Evolutionary conservation across 768 basidiomycete genomes (phyloP).

Genomic region (Amyloporia xantha): DNA sequence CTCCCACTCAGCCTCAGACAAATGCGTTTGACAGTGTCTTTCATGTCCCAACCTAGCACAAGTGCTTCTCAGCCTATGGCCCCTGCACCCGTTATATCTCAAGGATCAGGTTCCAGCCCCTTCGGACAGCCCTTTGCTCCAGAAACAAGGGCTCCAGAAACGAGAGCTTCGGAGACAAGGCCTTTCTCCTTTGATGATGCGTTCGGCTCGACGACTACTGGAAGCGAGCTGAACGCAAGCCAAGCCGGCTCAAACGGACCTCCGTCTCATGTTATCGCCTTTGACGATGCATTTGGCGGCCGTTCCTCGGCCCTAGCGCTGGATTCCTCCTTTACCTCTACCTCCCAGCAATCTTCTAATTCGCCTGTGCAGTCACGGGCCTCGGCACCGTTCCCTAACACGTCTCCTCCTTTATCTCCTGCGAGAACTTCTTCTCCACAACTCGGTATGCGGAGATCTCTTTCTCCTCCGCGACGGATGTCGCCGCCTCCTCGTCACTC

Average conservation of each 20-base stretch:
- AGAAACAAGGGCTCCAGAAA: too few species aligned
- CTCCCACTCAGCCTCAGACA: slow-evolving; percentile 2
- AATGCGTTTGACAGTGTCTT: slow-evolving; percentile 31
- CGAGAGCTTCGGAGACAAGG: slow-evolving; percentile 4
- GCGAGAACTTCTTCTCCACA: slow-evolving; percentile 23
- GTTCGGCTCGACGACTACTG: slow-evolving; percentile 29
- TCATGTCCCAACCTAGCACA: slow-evolving; percentile 9
- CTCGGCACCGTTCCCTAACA: slow-evolving; percentile 29
- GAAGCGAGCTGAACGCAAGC: slow-evolving; percentile 6
- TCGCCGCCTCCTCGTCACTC: slow-evolving; percentile 49
- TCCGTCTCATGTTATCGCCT: slow-evolving; percentile 27
- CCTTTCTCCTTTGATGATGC: slow-evolving; percentile 40
- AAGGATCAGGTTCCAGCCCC: slow-evolving; percentile 6
- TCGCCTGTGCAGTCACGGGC: slow-evolving; percentile 13
- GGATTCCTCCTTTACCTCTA: slow-evolving; percentile 31
- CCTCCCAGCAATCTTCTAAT: slow-evolving; percentile 27
- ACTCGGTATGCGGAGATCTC: slow-evolving; percentile 13
- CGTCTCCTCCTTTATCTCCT: slow-evolving; percentile 37
- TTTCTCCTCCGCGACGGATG: slow-evolving; percentile 41
- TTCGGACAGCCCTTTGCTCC: slow-evolving; percentile 2
- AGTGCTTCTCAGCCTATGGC: slow-evolving; percentile 8
- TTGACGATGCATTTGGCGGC: slow-evolving; percentile 54
- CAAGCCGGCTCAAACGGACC: slow-evolving; percentile 9
- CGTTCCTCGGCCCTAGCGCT: slow-evolving; percentile 37
- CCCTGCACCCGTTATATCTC: slow-evolving; percentile 7